Percentiles rank a stretch among this genome's conserved stretches.
Evolutionary conservation across 2,329 filamentous ascomycete species (phyloP).

Genomic region (Fusarium odoratissimum): DNA sequence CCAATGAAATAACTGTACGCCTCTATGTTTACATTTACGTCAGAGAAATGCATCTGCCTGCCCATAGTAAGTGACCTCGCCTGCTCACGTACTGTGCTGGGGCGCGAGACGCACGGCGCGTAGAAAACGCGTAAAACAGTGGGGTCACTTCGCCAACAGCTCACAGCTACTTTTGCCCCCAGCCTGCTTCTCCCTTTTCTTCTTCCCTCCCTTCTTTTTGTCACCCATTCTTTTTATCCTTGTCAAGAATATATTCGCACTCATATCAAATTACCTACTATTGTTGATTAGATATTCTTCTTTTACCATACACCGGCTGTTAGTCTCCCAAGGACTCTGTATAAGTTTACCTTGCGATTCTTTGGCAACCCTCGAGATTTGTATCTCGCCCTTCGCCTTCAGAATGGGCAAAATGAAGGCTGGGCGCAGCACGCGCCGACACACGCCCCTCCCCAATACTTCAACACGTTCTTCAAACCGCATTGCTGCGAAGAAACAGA

Average conservation of each 20-base stretch:
- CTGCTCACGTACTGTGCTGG: constrained; percentile 1
- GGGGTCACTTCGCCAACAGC: background rate
- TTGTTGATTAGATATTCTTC: background rate
- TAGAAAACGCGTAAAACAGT: background rate
- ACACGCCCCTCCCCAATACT: background rate
- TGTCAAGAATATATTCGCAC: constrained; percentile 17
- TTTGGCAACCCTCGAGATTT: background rate
- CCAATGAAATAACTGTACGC: background rate
- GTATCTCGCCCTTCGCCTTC: background rate
- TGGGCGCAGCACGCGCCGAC: background rate
- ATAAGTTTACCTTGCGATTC: constrained; percentile 4
- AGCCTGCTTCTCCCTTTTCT: background rate
- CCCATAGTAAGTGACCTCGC: background rate
- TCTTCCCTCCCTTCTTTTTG: constrained; percentile 7
- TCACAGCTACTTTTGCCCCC: no score
- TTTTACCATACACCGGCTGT: constrained; percentile 11
- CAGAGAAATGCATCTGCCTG: background rate
- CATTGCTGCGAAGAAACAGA: background rate
- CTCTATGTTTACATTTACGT: background rate
- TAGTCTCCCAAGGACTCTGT: background rate
- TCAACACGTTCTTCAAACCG: background rate
- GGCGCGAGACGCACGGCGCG: background rate
- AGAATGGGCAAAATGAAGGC: constrained; percentile 20
- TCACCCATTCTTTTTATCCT: background rate
- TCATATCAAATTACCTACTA: background rate